These are phyloP conservation scores for Stachybotrys chartarum DNA, from an alignment of 2,329 filamentous ascomycete genomes.

Conservation along the genomic window DNA sequence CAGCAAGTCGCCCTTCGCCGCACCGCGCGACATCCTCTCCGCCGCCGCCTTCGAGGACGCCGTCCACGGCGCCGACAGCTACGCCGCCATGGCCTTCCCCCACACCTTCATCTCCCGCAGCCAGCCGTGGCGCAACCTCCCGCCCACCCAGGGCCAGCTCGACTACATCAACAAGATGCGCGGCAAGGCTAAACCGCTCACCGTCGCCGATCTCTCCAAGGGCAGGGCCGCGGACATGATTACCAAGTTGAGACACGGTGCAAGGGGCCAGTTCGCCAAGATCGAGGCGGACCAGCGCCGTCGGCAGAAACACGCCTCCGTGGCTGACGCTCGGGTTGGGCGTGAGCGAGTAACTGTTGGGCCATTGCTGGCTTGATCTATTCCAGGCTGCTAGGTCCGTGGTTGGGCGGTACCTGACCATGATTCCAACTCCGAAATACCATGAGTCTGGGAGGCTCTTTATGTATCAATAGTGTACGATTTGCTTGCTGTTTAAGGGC, in stretches of 20 bases:
- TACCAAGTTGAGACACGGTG: conserved; percentile 82
- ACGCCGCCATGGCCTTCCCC: conserved; percentile 60
- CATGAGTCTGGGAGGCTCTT: too few relatives aligned
- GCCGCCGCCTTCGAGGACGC: conserved; percentile 64
- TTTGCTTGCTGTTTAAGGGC: too few relatives aligned
- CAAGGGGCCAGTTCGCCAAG: conserved; percentile 53
- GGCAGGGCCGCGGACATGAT: conserved; percentile 87
- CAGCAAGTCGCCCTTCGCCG: conserved; percentile 55
- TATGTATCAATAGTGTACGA: not conserved
- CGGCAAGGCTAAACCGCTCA: conserved; percentile 43
- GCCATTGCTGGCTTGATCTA: conserved; percentile 29
- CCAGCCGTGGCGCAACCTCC: conserved; percentile 62
- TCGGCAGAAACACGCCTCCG: conserved; percentile 27
- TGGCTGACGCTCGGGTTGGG: conserved; percentile 30
- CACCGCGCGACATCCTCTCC: conserved; percentile 60
- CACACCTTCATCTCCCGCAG: conserved; percentile 57
- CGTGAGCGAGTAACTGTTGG: conserved; percentile 51
- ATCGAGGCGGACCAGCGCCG: conserved; percentile 47
- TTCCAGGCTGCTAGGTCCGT: not conserved
- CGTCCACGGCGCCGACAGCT: conserved; percentile 80
- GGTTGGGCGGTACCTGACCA: too few relatives aligned
- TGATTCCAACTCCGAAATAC: too few relatives aligned
- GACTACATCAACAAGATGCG: conserved; percentile 63
- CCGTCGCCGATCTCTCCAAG: conserved; percentile 56
- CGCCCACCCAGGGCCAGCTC: conserved; percentile 60